Conservation (phyloP, 306 rosid species). For the Lablab purpureus region DNA sequence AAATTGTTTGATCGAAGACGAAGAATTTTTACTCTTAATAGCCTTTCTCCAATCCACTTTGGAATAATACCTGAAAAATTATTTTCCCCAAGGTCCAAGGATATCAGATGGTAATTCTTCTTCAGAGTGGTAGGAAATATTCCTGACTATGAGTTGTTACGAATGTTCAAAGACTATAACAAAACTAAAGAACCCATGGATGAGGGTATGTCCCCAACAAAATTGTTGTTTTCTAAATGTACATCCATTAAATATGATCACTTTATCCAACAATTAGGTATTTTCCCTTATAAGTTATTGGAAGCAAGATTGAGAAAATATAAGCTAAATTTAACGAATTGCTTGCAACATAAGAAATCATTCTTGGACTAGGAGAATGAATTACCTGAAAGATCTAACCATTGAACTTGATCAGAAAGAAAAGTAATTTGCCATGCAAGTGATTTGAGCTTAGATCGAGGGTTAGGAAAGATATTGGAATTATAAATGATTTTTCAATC, state of each 20-base stretch:
- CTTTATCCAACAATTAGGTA: constrained; percentile 26
- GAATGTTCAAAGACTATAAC: background rate
- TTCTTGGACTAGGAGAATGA: background rate
- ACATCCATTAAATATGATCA: background rate
- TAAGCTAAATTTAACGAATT: background rate
- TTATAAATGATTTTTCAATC: background rate
- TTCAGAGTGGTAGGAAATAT: background rate
- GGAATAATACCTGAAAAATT: constrained; percentile 10
- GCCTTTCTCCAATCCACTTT: constrained; percentile 4
- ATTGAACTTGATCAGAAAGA: rapidly evolving
- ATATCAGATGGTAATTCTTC: background rate
- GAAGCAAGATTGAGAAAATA: constrained; percentile 20
- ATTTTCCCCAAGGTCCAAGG: constrained; percentile 19
- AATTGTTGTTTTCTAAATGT: background rate
- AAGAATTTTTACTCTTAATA: background rate
- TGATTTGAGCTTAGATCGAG: constrained; percentile 36
- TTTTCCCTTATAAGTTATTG: constrained; percentile 32
- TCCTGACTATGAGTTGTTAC: constrained; percentile 11
- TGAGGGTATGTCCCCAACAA: constrained; percentile 15
- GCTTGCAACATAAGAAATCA: background rate
- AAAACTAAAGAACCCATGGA: background rate
- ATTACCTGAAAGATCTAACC: constrained; percentile 39
- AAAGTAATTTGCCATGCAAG: background rate
- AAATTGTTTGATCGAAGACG: constrained; percentile 1
- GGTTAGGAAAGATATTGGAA: rapidly evolving